Evolutionary conservation across 441 rosid species (phyloP), one percentile per base, ranked within the genome.

Genomic region (Croton laevigatus): DNA sequence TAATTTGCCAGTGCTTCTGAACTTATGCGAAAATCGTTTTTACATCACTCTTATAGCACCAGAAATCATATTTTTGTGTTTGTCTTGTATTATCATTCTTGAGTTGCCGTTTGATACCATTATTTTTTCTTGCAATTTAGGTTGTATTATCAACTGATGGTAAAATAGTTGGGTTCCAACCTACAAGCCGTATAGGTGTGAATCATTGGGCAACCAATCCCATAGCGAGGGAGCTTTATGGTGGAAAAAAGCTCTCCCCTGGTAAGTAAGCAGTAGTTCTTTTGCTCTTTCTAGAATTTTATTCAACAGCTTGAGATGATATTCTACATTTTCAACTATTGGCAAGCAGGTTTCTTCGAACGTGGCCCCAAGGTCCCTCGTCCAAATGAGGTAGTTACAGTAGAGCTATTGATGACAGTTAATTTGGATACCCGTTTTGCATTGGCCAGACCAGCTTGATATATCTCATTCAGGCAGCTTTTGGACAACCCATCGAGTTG

Each of bases 171-270:
- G 97, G 94, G 20, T 84, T 89, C 75, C 94, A 89, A 72, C 97
- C 92, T 6, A 91, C 89, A 27, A 91, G 88, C 71, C 80, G 84
- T 45, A 84, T 86, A 27, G 94, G 87, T 48, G 90, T 87, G 71
- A 91, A 89, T 76, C 85, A 84, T 65, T 89, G 94, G 94, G 86
- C 94, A 64, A 79, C 80, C 69, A 91, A 89, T 83, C 97, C 93
- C 77, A 76, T 89, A 59, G 87, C 97, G 58, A 84, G 77, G 70
- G 93, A 91, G 74, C 87, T 91, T 40, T 91, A 87, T 58, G 78
- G 81, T 10, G 84, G 84, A 68, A 79, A 77, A 80, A 86, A 81
- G 74, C 82, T 87, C 59, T 75, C 90, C 16, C 93, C 94, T 17
- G 89, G 94, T 86, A 78, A 78, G 82, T 86, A 78, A 78, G 82